These are phyloP conservation scores for Hypoxylon subgilvum DNA, from an alignment of 495 filamentous ascomycete species.

Conservation along the genomic window DNA sequence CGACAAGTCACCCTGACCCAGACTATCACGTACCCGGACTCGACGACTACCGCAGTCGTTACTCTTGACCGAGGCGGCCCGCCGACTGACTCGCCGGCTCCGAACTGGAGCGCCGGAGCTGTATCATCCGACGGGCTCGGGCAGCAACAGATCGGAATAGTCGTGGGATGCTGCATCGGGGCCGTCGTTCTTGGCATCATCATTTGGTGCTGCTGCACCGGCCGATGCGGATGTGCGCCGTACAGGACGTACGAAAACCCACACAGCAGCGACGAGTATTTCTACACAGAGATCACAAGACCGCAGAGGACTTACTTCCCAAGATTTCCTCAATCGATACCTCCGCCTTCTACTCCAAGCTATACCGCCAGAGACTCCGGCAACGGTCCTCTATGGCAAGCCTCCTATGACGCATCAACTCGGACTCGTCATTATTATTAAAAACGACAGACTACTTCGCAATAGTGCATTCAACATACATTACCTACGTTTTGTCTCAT, in stretches of 20 bases:
- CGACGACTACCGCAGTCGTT: slow-evolving; percentile 37
- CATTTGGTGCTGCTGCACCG: slow-evolving; percentile 36
- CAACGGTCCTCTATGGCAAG: slow-evolving; percentile 24
- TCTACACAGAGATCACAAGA: slow-evolving; percentile 1
- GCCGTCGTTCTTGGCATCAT: slow-evolving; percentile 32
- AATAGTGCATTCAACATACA: too few species aligned
- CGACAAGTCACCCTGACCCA: slow-evolving; percentile 39
- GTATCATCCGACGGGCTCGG: slow-evolving; percentile 26
- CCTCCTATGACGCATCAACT: slow-evolving; percentile 18
- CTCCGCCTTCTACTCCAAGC: slow-evolving; percentile 26
- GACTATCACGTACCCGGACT: slow-evolving; percentile 36
- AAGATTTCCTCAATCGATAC: slow-evolving; percentile 33
- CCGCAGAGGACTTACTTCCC: slow-evolving; percentile 27
- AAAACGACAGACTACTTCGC: too few species aligned
- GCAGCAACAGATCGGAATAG: slow-evolving; percentile 35
- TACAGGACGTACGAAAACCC: slow-evolving; percentile 27
- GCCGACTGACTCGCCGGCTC: slow-evolving; percentile 19
- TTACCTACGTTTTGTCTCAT: too few species aligned
- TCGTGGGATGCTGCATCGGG: slow-evolving; percentile 33
- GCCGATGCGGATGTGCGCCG: slow-evolving; percentile 25
- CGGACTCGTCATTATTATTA: not conserved
- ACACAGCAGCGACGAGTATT: not conserved
- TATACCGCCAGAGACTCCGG: slow-evolving; percentile 22
- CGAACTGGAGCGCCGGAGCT: slow-evolving; percentile 15
- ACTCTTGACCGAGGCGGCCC: slow-evolving; percentile 35